Evolutionary conservation across 2,329 filamentous ascomycete genomes (phyloP), one percentile per base, ranked within the genome.

Genomic region (Pseudofabraea citricarpa): DNA sequence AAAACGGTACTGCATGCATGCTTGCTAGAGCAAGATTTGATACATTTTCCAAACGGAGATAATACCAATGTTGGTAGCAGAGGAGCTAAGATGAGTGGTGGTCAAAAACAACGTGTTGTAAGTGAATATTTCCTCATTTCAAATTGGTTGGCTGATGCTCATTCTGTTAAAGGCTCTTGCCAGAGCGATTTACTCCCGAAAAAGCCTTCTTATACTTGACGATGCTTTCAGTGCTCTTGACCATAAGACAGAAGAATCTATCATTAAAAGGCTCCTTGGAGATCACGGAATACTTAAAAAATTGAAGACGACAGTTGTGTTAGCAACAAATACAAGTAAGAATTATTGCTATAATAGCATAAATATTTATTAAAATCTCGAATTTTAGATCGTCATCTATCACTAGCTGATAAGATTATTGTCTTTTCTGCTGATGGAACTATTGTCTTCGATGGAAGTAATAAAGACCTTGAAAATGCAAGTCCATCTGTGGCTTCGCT

Each of bases 371-470:
- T n/a, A n/a, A n/a, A n/a, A n/a, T n/a, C n/a, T n/a, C n/a, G n/a
- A n/a, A n/a, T n/a, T n/a, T n/a, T n/a, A n/a, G n/a, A n/a, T n/a
- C n/a, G n/a, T n/a, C n/a, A n/a, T n/a, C n/a, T n/a, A n/a, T n/a
- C n/a, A n/a, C n/a, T n/a, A n/a, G n/a, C 65, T 9, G 70, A 76
- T 32, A 55, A 64, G n/a, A 60, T 69, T 22, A 51, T 68, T 6
- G 58, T 55, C 8, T 44, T 68, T 13, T 47, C 24, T 23, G 21
- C 50, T 2, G n/a, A n/a, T n/a, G 62, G 61, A 5, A 44, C 37
- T 4, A 46, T 62, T 26, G 39, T 44, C 2, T 58, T 61, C n/a
- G 57, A 64, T 42, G 67, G 66, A 2, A 54, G 50, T 4, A 66
- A 55, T 29, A 31, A 46, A 6, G 39, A 36, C 21, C 18, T 50